Evolutionary conservation across 176 grass and related monocot species (phyloP), one percentile per base, ranked within the genome.

Genomic region (Rhynchospora tenuis): DNA sequence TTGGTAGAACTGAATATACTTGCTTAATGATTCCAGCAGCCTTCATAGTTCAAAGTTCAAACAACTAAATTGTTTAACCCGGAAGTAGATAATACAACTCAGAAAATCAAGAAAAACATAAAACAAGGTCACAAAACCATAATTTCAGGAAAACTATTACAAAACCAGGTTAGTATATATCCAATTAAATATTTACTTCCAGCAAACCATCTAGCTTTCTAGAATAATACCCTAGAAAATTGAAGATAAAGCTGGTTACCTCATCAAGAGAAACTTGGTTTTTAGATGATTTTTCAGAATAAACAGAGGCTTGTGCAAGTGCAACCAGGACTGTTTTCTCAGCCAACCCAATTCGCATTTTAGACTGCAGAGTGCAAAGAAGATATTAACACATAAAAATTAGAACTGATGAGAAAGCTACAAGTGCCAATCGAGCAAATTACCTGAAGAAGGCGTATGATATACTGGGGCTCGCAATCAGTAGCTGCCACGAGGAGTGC

Each of bases 271-370:
- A 83, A 81, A 89, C 87, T 90, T 93, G 96, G 81, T 83, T 78
- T 83, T 93, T 86, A 42, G 78, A 83, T 0, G 76, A 68, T 67
- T 86, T 86, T 71, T 92, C 86, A 59, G 86, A 93, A 89, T 93
- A 95, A 66, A 95, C 91, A 44, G 84, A 83, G 85, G 96, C 93
- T 81, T 99, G 96, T 46, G 86, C 93, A 64, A 99, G 93, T 65
- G 93, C 96, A 79, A 89, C 90, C 77, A 95, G 93, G 64, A 99
- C 96, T 56, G 91, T 99, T 93, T 99, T 99, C 78, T 99, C 96
- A 82, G 96, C 93, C 81, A 99, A 83, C 26, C 96, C 96, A 57
- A 99, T 99, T 82, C 96, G 90, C 96, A 99, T 99, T 84, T 99
- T 99, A 7, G 91, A 99, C 96, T 99, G 87, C 79, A 88, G 78